Evolutionary conservation across 768 basidiomycete species (phyloP).

Genomic region (Suillus subaureus): DNA sequence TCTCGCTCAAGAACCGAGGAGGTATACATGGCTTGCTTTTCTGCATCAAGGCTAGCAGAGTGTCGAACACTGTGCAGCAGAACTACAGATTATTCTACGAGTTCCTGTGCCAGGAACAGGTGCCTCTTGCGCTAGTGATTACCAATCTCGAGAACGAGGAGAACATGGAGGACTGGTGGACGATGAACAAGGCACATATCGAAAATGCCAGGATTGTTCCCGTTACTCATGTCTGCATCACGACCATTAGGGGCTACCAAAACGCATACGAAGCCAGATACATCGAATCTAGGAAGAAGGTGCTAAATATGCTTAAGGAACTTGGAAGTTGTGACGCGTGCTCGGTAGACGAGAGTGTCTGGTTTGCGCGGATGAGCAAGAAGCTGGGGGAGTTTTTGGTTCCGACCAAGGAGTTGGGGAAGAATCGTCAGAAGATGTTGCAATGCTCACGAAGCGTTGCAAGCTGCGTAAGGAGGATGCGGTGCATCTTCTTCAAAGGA

Average conservation of each 20-base stretch:
- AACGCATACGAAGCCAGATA: conserved; percentile 10
- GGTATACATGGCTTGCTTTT: conserved; percentile 44
- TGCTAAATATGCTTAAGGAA: conserved; percentile 24
- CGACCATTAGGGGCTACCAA: not conserved
- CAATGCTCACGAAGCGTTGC: conserved; percentile 28
- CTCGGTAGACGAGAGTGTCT: not conserved
- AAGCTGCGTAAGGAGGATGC: conserved; percentile 21
- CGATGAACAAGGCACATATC: too few species aligned
- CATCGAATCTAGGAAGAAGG: conserved; percentile 21
- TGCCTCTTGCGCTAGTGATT: too few species aligned
- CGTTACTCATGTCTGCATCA: too few species aligned
- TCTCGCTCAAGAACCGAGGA: conserved; percentile 29
- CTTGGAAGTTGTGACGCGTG: not conserved
- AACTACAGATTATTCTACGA: too few species aligned
- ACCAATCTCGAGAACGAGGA: too few species aligned
- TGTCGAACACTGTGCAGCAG: conserved; percentile 22
- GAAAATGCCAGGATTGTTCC: too few species aligned
- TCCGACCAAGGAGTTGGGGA: not conserved
- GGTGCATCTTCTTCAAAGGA: conserved; percentile 20
- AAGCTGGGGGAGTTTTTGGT: not conserved
- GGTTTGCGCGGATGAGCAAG: not conserved
- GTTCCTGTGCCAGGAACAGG: too few species aligned
- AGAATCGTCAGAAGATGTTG: not conserved
- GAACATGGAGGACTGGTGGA: too few species aligned
- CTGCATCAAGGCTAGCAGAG: conserved; percentile 33